Conservation (phyloP, 2,329 filamentous ascomycete species). For the Aspergillus sp. region DNA sequence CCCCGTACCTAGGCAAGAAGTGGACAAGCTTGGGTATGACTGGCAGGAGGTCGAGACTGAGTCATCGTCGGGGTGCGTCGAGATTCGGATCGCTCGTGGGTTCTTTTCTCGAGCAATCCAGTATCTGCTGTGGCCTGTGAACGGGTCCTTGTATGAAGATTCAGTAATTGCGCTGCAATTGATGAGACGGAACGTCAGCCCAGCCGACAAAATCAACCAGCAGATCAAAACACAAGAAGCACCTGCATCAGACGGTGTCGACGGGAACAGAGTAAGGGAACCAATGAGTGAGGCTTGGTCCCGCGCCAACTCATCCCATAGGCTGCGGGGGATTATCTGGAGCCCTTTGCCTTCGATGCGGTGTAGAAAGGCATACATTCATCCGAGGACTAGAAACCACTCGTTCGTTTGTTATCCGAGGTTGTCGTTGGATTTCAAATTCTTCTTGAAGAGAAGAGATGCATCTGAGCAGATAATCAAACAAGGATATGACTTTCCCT, state of each 20-base stretch:
- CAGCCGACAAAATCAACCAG: not conserved
- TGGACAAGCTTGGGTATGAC: conserved; percentile 4
- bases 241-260: conserved; percentile 6
- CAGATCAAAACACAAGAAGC: not conserved
- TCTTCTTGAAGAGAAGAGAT: not conserved
- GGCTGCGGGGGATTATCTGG: conserved; percentile 19
- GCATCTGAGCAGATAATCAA: not conserved
- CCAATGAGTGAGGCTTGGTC: conserved; percentile 13
- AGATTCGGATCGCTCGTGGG: not conserved
- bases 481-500: not conserved
- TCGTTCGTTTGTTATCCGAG: conserved; percentile 17
- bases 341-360: conserved; percentile 33
- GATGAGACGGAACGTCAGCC: not conserved
- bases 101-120: not conserved
- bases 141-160: not conserved
- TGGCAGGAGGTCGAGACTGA: conserved; percentile 3
- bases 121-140: not conserved
- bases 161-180: not conserved
- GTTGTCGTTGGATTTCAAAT: conserved; percentile 18
- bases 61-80: conserved; percentile 5
- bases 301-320: conserved; percentile 21
- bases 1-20: not conserved
- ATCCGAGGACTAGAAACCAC: not conserved
- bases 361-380: conserved; percentile 30
- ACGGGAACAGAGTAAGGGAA: conserved; percentile 10